Base-by-base conservation (phyloP, 1,284 basidiomycete genomes). In the Thelephora terrestris region DNA sequence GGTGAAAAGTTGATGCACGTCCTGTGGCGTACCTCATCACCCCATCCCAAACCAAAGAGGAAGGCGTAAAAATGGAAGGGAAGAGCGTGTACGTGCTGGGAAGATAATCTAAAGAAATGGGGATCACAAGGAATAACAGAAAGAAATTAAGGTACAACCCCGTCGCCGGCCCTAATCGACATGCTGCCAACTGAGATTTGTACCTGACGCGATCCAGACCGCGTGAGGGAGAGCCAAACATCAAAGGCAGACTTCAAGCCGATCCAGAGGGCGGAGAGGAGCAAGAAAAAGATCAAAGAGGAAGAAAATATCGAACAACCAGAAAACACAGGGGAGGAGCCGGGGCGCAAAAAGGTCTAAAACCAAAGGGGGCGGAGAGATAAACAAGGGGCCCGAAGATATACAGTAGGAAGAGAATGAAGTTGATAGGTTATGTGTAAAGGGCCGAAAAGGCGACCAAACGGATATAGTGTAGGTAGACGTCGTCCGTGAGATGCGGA, bases 21-120 rank as follows among this genome's bases (percentile, higher is more conserved):
- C 61, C 60, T 59, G 51, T 53, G 57, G 56, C 61, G 56, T 46
- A 55, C 57, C 55, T 47, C 50, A 32, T 46, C 50, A 48, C 29
- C 32, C 40, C 50, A 24, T 20, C 40, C 23, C 43, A 45, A 46
- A 43, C 36, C 18, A 46, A 45, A 9, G 46, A n/a, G 16, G 45
- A 39, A 43, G 18, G 32, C 27, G 36, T 37, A 23, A 23, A 38
- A 43, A 12, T 42, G 24, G 40, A 9, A 36, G 32, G 9, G 47
- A 51, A 17, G 21, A 40, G 17, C 29, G 32, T 14, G 51, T 21
- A 32, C 23, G 20, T 21, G 47, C 16, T 48, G 18, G n/a, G n/a
- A n/a, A n/a, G n/a, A 45, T 17, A 52, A 44, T 48, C 36, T 46
- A 25, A 40, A 37, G 17, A 45, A 39, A 42, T 27, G 38, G 25